Evolutionary conservation across 805 yeast genomes (phyloP).

Genomic region (Saccharomycopsis lassenensis): DNA sequence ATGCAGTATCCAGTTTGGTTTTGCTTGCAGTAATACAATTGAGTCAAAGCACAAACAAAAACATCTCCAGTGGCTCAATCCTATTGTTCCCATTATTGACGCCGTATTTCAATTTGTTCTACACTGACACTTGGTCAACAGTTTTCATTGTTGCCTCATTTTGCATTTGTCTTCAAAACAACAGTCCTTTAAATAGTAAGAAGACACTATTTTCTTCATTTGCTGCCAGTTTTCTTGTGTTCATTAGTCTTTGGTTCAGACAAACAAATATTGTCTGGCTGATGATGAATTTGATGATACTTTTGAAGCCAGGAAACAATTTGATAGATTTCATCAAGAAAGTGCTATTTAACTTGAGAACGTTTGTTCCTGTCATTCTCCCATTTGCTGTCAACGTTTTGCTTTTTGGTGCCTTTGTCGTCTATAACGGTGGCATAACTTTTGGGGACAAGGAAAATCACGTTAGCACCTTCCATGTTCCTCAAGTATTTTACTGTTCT

Average conservation of each 20-base stretch:
- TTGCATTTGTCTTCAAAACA: no score
- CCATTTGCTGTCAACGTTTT: conserved; percentile 46
- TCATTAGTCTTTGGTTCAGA: conserved; percentile 60
- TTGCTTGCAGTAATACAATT: no score
- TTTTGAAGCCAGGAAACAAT: no score
- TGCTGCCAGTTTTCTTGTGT: conserved; percentile 44
- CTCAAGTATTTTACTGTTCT: conserved; percentile 73
- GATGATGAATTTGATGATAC: conserved; percentile 43
- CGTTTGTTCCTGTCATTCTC: conserved; percentile 21
- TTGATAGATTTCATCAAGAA: neutral
- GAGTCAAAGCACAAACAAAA: no score
- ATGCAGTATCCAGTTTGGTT: no score
- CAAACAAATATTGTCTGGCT: conserved; percentile 92
- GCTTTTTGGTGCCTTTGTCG: conserved; percentile 46
- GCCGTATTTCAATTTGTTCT: conserved; percentile 66
- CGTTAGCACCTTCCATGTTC: conserved; percentile 54
- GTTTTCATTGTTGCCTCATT: conserved; percentile 50
- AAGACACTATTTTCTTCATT: conserved; percentile 20
- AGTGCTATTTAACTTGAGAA: neutral
- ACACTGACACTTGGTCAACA: conserved; percentile 92
- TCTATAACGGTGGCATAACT: conserved; percentile 72
- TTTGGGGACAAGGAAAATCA: conserved; percentile 91
- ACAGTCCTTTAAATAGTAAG: conserved; percentile 23
- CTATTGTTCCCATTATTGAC: conserved; percentile 59
- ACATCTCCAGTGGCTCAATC: conserved; percentile 20